Evolutionary conservation across 78 protist genomes (phyloP).

Genomic region (Polysphondylium violaceum): DNA sequence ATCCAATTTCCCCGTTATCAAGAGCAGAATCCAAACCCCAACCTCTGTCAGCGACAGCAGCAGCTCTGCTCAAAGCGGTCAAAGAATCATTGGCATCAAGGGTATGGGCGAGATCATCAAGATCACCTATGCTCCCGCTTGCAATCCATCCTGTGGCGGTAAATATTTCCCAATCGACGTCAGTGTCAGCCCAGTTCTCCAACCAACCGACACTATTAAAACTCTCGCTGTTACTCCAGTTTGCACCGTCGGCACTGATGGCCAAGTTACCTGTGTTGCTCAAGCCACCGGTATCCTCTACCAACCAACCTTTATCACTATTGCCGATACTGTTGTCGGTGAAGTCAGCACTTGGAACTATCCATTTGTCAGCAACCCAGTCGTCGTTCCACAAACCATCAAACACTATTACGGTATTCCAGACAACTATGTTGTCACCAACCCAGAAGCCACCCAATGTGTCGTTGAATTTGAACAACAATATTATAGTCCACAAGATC

Average conservation of each 20-base stretch:
- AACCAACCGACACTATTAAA: background rate
- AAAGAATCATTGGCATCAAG: conserved; percentile 9
- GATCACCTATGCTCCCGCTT: conserved; percentile 20
- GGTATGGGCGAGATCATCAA: conserved; percentile 36
- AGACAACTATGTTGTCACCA: conserved; percentile 30
- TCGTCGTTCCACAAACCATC: conserved; percentile 57
- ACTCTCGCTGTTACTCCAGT: conserved; percentile 12
- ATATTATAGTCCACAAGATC: conserved; percentile 50
- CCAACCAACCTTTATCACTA: background rate
- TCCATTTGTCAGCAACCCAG: conserved; percentile 35
- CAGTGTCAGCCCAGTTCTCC: background rate
- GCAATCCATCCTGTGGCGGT: conserved; percentile 37
- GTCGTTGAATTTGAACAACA: conserved; percentile 80
- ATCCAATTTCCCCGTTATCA: conserved; percentile 51
- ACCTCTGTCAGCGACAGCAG: background rate
- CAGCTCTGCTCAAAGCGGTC: background rate
- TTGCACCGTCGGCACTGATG: background rate
- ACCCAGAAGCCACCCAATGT: conserved; percentile 63
- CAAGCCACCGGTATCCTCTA: background rate
- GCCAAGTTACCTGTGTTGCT: background rate
- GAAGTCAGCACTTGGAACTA: background rate
- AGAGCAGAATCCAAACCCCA: background rate
- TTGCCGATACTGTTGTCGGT: background rate
- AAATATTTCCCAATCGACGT: conserved; percentile 41
- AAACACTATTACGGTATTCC: conserved; percentile 62